phyloP scores from a whole-genome alignment of 345 rosid species.

The Populus simonii region DNA sequence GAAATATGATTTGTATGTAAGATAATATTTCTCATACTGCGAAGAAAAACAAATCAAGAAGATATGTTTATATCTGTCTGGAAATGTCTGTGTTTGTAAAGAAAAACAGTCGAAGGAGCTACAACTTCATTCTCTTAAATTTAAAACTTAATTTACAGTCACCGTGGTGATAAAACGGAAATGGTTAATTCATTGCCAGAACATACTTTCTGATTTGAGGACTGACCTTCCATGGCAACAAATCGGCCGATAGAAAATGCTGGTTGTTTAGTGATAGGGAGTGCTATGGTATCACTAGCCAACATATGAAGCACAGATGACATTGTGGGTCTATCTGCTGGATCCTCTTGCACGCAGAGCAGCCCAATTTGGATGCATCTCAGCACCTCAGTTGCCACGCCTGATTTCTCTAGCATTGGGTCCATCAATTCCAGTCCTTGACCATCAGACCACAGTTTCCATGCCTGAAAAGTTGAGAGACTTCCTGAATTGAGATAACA shows the following conservation, averaged over 20 bases:
- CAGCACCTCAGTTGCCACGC: background rate
- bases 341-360: slow-evolving; percentile 1
- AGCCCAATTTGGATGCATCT: slow-evolving; percentile 6
- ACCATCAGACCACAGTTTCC: slow-evolving; percentile 1
- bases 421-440: slow-evolving; percentile 7
- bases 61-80: no score
- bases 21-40: background rate
- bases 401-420: background rate
- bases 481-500: no score
- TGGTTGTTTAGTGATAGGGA: background rate
- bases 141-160: background rate
- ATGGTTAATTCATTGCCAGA: background rate
- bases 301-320: slow-evolving; percentile 15
- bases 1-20: background rate
- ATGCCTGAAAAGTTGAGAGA: no score
- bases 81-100: no score
- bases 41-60: background rate
- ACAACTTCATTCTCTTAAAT: no score
- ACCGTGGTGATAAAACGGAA: slow-evolving; percentile 9
- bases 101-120: no score
- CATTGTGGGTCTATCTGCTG: slow-evolving; percentile 1
- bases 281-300: slow-evolving; percentile 1
- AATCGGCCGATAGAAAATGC: background rate
- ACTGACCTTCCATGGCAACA: background rate
- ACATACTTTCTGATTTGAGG: background rate